phyloP scores from a whole-genome alignment of 108 stramenopile genomes.

The Aurantiochytrium sp. region DNA sequence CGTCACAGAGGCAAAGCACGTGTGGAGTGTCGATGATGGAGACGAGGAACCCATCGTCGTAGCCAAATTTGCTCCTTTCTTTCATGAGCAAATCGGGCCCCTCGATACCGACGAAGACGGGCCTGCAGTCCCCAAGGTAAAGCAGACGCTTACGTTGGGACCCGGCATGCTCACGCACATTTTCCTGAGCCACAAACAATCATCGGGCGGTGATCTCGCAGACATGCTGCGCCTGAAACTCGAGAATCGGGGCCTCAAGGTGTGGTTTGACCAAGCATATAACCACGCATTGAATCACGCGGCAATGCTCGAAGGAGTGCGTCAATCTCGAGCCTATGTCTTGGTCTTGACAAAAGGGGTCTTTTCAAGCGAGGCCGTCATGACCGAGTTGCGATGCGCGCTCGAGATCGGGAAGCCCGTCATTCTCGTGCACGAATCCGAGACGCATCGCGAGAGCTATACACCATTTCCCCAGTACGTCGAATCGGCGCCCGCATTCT shows the following conservation, averaged over 20 bases:
- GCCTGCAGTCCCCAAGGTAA: no score
- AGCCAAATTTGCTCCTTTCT: no score
- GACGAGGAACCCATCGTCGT: no score
- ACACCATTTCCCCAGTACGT: not conserved
- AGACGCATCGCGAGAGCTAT: not conserved
- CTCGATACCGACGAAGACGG: no score
- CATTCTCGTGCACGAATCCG: not conserved
- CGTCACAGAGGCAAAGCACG: no score
- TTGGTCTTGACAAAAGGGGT: not conserved
- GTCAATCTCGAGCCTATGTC: not conserved
- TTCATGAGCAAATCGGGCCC: no score
- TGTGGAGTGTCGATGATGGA: no score
- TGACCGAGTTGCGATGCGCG: not conserved
- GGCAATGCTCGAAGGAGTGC: not conserved
- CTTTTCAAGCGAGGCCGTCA: not conserved
- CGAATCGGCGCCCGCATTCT: not conserved
- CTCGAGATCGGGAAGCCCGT: not conserved
- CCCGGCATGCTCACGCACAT: not conserved
- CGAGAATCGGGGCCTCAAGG: not conserved
- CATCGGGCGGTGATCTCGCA: not conserved
- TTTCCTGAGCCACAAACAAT: not conserved
- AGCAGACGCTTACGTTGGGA: no score
- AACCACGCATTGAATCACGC: not conserved
- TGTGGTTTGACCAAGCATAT: not conserved
- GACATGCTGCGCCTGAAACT: not conserved